Evolutionary conservation across 805 yeast genomes (phyloP).

Genomic region (Cyberlindnera meyerae): DNA sequence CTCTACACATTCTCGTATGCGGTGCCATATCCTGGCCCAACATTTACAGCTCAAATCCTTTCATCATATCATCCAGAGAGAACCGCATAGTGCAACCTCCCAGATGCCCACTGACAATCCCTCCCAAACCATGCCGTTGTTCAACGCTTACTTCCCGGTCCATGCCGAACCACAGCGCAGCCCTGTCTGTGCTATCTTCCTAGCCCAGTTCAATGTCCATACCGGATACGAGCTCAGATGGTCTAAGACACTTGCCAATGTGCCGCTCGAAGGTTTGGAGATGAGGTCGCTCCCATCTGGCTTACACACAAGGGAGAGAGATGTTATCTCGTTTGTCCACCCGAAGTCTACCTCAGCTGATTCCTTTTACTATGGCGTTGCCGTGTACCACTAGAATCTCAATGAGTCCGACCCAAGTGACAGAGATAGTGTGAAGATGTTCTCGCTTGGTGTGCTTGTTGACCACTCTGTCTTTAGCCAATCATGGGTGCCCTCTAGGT

Average conservation of each 20-base stretch:
- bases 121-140: neutral
- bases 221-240: constrained; percentile 46
- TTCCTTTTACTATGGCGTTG: constrained; percentile 40
- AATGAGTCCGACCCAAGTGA: constrained; percentile 27
- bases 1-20: too few species aligned
- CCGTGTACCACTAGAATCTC: constrained; percentile 45
- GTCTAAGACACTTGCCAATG: constrained; percentile 30
- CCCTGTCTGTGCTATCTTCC: constrained; percentile 39
- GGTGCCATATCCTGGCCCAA: too few species aligned
- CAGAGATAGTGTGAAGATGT: constrained; percentile 50
- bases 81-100: too few species aligned
- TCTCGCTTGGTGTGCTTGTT: constrained; percentile 56
- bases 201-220: constrained; percentile 48
- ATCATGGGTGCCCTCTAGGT: constrained; percentile 43
- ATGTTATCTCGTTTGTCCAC: constrained; percentile 49
- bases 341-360: constrained; percentile 22
- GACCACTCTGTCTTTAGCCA: constrained; percentile 32
- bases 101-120: too few species aligned
- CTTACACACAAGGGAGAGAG: constrained; percentile 46
- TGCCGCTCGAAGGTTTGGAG: constrained; percentile 44
- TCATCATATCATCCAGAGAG: too few species aligned
- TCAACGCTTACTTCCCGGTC: constrained; percentile 10
- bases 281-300: constrained; percentile 69
- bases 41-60: too few species aligned
- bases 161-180: constrained; percentile 11